phyloP scores from a whole-genome alignment of 2,329 filamentous ascomycete genomes.

The Talaromyces sp. region DNA sequence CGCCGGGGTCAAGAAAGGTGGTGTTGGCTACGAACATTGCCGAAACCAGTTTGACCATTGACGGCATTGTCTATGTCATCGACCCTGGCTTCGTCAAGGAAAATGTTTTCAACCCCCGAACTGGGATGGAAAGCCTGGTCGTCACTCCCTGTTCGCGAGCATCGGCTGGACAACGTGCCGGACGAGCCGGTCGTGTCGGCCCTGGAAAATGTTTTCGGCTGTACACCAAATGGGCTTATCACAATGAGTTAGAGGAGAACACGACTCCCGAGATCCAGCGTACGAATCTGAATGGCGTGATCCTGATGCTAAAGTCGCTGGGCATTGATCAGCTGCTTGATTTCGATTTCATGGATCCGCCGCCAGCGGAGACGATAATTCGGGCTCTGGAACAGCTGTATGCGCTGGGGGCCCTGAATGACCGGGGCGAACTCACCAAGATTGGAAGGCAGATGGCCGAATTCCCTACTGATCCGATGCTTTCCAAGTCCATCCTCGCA shows the following conservation, averaged over 20 bases:
- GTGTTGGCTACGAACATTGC: conserved; percentile 96
- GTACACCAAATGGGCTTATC: conserved; percentile 89
- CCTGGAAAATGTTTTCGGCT: conserved; percentile 90
- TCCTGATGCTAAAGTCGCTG: conserved; percentile 80
- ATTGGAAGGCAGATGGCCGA: conserved; percentile 92
- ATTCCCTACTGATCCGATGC: conserved; percentile 87
- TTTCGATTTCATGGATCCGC: conserved; percentile 95
- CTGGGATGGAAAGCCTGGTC: conserved; percentile 86
- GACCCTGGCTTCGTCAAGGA: conserved; percentile 95
- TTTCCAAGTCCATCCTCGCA: conserved; percentile 82
- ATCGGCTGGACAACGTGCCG: conserved; percentile 87
- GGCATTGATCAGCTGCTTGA: conserved; percentile 89
- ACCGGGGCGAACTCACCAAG: conserved; percentile 83
- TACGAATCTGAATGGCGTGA: conserved; percentile 78
- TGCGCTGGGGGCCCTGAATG: conserved; percentile 81
- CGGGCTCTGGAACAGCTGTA: conserved; percentile 87
- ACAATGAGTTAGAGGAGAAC: conserved; percentile 90
- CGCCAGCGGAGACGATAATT: conserved; percentile 83
- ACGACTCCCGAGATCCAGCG: conserved; percentile 91
- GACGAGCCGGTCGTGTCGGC: conserved; percentile 85
- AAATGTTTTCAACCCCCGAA: conserved; percentile 85
- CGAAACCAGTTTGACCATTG: conserved; percentile 91
- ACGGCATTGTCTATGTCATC: conserved; percentile 93
- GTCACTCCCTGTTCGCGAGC: conserved; percentile 89
- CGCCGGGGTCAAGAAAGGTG: conserved; percentile 78